Conservation (phyloP, 768 basidiomycete genomes). For the Pleurotus eryngii region DNA sequence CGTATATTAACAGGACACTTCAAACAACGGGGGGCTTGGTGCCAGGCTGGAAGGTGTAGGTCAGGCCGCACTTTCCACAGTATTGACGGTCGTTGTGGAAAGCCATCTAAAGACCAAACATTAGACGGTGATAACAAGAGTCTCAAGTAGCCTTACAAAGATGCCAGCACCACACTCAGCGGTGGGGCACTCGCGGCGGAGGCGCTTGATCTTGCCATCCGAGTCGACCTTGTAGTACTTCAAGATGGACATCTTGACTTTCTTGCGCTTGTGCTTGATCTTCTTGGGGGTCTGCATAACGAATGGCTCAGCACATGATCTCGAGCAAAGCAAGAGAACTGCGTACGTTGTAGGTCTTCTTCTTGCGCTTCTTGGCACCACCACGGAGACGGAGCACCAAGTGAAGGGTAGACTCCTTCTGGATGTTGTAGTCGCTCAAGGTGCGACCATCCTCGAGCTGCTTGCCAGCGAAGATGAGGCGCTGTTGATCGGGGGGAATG, state of each 20-base stretch:
- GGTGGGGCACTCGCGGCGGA: conserved; percentile 91
- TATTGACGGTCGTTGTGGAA: conserved; percentile 98
- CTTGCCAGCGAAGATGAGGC: conserved; percentile 98
- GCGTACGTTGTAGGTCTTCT: conserved; percentile 97
- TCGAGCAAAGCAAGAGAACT: background rate
- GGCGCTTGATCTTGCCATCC: conserved; percentile 99
- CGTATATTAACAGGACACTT: conserved; percentile 12
- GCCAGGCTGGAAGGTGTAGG: conserved; percentile 81
- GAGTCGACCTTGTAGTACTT: conserved; percentile 99
- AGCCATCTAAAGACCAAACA: conserved; percentile 70
- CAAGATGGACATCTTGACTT: conserved; percentile 99
- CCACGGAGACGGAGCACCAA: conserved; percentile 96
- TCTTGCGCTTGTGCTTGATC: conserved; percentile 99
- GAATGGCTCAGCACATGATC: background rate
- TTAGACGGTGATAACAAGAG: background rate
- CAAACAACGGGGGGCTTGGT: conserved; percentile 74
- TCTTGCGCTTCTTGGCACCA: conserved; percentile 99
- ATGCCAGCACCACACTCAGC: conserved; percentile 83
- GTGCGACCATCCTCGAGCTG: conserved; percentile 99
- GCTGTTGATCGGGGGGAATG: conserved; percentile 93
- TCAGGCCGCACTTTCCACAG: conserved; percentile 92
- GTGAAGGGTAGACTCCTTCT: conserved; percentile 99
- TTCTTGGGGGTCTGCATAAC: conserved; percentile 86
- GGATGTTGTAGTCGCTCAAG: conserved; percentile 94
- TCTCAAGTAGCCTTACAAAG: conserved; percentile 51